These are phyloP conservation scores for Botryotinia calthae DNA, from an alignment of 2,329 filamentous ascomycete species.

Conservation along the genomic window DNA sequence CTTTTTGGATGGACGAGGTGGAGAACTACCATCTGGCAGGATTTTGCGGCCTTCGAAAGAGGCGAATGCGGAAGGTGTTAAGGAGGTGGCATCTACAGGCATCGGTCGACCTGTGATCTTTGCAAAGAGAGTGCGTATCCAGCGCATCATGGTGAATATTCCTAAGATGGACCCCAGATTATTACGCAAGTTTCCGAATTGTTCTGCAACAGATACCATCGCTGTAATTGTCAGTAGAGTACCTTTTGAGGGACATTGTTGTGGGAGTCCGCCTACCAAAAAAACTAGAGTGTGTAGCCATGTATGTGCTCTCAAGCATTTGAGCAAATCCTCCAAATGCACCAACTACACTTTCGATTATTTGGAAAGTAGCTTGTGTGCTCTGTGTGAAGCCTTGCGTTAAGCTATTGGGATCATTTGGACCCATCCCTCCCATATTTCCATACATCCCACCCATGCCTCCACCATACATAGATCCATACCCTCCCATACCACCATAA, in stretches of 20 bases:
- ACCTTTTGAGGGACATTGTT: not conserved
- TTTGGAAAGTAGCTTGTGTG: conserved; percentile 95
- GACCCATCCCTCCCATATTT: conserved; percentile 55
- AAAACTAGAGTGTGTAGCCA: conserved; percentile 98
- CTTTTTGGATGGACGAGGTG: conserved; percentile 79
- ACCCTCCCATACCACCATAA: conserved; percentile 44
- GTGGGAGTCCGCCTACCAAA: conserved; percentile 65
- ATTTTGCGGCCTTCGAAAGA: conserved; percentile 71
- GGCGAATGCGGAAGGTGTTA: conserved; percentile 90
- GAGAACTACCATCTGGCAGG: conserved; percentile 61
- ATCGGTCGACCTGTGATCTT: conserved; percentile 89
- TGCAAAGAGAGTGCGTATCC: conserved; percentile 86
- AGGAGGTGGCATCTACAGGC: conserved; percentile 78
- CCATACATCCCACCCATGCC: conserved; percentile 41
- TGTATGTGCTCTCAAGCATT: conserved; percentile 99
- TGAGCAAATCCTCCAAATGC: conserved; percentile 97
- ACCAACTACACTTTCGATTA: conserved; percentile 94
- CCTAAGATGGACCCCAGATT: conserved; percentile 91
- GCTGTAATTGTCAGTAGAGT: conserved; percentile 51
- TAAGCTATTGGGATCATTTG: conserved; percentile 88
- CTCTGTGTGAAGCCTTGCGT: conserved; percentile 94
- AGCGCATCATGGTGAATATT: conserved; percentile 93
- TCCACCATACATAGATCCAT: conserved; percentile 40
- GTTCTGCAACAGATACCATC: conserved; percentile 97
- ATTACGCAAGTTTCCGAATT: conserved; percentile 89